Base-by-base conservation (phyloP, 345 rosid species). In the Melastoma malabathricum region DNA sequence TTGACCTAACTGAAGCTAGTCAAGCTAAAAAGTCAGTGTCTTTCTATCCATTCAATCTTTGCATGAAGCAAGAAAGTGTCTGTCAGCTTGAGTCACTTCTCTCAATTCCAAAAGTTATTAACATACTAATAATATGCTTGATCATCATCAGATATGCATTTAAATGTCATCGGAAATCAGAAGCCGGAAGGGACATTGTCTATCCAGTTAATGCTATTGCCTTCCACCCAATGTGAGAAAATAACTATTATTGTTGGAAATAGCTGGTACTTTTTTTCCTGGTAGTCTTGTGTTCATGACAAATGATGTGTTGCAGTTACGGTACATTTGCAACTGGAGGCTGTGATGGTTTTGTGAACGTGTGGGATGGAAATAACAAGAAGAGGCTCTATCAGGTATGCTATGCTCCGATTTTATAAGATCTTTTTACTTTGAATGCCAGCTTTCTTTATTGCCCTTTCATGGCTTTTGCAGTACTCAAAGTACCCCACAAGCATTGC, bases 291-390 rank as follows among this genome's bases (percentile, higher is more conserved):
- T 34, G 41, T 34, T 34, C 41, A 34, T 34, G 41, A 10, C 41
- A 27, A 52, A 15, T 34, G 49, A 61, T 25, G 44, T 52, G 41
- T 16, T 67, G 72, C 78, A 93, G 97, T 29, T 93, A 93, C 72
- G 99, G 99, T 45, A 93, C 99, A 48, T 93, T 93, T 78, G 99
- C 92, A 43, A 88, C 97, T 10, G 99, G 99, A 61, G 97, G 99
- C 10, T 88, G 97, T 68, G 97, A 93, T 68, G 99, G 99, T 67
- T 93, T 81, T 54, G 92, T 88, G 29, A 88, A 93, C 41, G 88
- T 88, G 0, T 93, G 95, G 99, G 99, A 93, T 57, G 95, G 99
- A 19, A 85, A 85, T 81, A 93, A 93, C 76, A 93, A 93, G 70
- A 93, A 88, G 81, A 79, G 99, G 72, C 83, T 93, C 50, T 88